These are phyloP conservation scores for Colletotrichum truncatum DNA, from an alignment of 2,329 filamentous ascomycete genomes.

Conservation along the genomic window DNA sequence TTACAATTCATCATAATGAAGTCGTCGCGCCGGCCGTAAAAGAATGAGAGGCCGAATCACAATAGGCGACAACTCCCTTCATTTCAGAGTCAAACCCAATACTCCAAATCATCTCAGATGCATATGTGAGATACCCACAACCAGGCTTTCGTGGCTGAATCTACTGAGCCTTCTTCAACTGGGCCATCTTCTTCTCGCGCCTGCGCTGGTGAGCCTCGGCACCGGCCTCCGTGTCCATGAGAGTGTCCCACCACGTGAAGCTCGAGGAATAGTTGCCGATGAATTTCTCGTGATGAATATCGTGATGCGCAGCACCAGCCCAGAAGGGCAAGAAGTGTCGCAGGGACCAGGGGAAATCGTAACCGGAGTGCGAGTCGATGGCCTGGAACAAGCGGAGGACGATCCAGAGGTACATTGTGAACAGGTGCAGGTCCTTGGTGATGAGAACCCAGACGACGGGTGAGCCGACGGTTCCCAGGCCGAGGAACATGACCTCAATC, in stretches of 20 bases:
- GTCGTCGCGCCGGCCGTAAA: background rate
- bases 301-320: slow-evolving; percentile 97
- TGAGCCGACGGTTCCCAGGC: slow-evolving; percentile 82
- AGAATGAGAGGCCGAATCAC: background rate
- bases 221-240: slow-evolving; percentile 91
- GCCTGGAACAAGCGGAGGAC: slow-evolving; percentile 92
- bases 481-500: slow-evolving; percentile 95
- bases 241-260: slow-evolving; percentile 99
- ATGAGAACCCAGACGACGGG: slow-evolving; percentile 86
- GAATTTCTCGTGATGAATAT: slow-evolving; percentile 97
- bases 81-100: background rate
- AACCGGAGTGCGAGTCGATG: slow-evolving; percentile 96
- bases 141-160: slow-evolving; percentile 12
- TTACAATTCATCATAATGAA: background rate
- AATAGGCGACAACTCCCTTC: background rate
- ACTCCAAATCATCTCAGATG: background rate
- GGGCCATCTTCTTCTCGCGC: slow-evolving; percentile 79
- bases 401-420: slow-evolving; percentile 99
- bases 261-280: slow-evolving; percentile 98
- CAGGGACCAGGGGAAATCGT: slow-evolving; percentile 97
- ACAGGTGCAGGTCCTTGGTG: slow-evolving; percentile 88
- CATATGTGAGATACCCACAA: background rate
- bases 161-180: slow-evolving; percentile 75
- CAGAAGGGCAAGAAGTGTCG: slow-evolving; percentile 97
- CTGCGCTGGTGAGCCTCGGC: slow-evolving; percentile 86